Base-by-base conservation (phyloP, 805 yeast species). In the Pichia exigua region DNA sequence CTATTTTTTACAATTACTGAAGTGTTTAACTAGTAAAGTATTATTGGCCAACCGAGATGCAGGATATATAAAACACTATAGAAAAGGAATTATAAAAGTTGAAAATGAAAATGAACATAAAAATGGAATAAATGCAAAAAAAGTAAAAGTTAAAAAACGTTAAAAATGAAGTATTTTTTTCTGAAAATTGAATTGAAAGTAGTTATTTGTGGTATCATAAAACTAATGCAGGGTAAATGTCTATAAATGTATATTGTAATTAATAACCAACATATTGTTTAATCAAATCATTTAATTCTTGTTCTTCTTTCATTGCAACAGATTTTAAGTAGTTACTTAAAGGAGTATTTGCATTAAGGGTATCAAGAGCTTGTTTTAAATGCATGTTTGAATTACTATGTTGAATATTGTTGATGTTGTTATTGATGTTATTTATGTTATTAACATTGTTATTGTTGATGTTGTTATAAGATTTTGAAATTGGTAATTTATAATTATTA, bases 261-360 rank as follows among this genome's bases (percentile, higher is more conserved):
- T 40, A 50, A 50, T 46, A 46, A 47, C 65, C 57, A 48, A 70
- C 66, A 59, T 67, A 67, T 52, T 65, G 66, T 60, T 65, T 67
- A 58, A 67, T 64, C 40, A 67, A 54, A 30, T 60, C 60, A 49
- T 60, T 64, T 44, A 67, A 59, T 54, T 67, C 67, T 53, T 61
- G 64, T 48, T 67, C 69, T 55, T 67, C 71, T 27, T 58, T 61
- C 43, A 57, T 53, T n/a, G 70, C 70, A 40, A 61, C 68, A 8
- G 65, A 57, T 50, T 67, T 67, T 44, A 67, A 60, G 49, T 63
- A 58, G 32, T 60, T 57, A 44, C 55, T 57, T 39, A 65, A 52
- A 20, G 65, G 55, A 42, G 54, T 57, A 48, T 64, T 61, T 22
- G 53, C 46, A 54, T 57, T 40, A 55, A 52, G 15, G 40, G 49